Conservation (phyloP, 129 eudicot genomes). For the Arctium minus region DNA sequence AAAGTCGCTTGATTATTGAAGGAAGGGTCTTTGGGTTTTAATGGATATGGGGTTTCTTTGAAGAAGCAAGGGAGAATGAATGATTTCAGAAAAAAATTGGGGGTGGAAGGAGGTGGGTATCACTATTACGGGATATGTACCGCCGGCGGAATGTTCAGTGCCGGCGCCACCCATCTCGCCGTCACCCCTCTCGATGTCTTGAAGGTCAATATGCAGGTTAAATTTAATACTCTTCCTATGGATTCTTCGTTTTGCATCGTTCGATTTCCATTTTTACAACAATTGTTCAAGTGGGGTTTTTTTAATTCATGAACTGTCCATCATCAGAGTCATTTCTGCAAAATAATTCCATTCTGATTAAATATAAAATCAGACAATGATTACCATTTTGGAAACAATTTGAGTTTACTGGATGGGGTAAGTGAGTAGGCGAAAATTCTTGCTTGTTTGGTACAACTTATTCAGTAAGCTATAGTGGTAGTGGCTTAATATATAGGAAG, state of each 20-base stretch:
- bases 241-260: neutral
- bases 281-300: constrained; percentile 3
- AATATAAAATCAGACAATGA: neutral
- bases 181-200: constrained; percentile 94
- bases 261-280: neutral
- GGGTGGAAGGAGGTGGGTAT: constrained; percentile 49
- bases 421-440: too few species aligned
- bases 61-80: constrained; percentile 10
- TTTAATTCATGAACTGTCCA: neutral
- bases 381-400: neutral
- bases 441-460: too few species aligned
- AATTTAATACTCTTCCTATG: neutral
- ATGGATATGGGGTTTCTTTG: constrained; percentile 11
- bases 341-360: neutral
- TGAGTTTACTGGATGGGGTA: neutral
- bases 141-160: constrained; percentile 89
- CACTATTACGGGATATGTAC: constrained; percentile 82
- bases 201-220: constrained; percentile 94
- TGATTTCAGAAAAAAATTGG: constrained; percentile 14
- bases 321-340: neutral
- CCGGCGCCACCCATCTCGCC: constrained; percentile 92
- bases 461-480: too few species aligned
- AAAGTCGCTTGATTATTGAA: neutral
- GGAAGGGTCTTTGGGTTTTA: neutral
- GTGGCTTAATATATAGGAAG: too few species aligned